Evolutionary conservation across 768 basidiomycete species (phyloP).

Genomic region (Xerocomus brunneocitrinus): DNA sequence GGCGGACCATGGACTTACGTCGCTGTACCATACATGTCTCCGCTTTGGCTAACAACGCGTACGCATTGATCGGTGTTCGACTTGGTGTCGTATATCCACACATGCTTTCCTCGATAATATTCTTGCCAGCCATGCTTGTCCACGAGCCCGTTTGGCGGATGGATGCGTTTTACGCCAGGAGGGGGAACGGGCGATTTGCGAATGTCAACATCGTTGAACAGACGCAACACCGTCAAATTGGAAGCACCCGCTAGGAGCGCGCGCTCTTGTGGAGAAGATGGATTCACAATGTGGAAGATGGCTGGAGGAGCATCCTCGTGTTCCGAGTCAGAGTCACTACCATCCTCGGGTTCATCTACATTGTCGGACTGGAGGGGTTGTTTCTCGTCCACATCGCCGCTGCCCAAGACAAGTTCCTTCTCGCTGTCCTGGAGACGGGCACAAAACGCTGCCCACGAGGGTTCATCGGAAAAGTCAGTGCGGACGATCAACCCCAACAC

Average conservation of each 20-base stretch:
- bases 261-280: constrained; percentile 39
- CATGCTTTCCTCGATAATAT: constrained; percentile 57
- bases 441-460: constrained; percentile 58
- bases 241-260: constrained; percentile 46
- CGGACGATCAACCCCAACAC: constrained; percentile 65
- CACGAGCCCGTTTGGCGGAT: constrained; percentile 53
- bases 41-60: constrained; percentile 56
- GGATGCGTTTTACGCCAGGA: constrained; percentile 40
- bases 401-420: constrained; percentile 42
- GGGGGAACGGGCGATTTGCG: constrained; percentile 48
- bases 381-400: constrained; percentile 24
- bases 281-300: constrained; percentile 52
- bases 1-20: constrained; percentile 47
- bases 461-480: constrained; percentile 66
- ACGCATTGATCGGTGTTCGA: constrained; percentile 66
- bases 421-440: constrained; percentile 50
- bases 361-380: constrained; percentile 18
- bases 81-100: constrained; percentile 72
- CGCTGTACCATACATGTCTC: constrained; percentile 71
- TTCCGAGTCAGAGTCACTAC: constrained; percentile 22
- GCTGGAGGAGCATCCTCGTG: constrained; percentile 35
- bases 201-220: constrained; percentile 69
- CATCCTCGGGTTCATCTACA: constrained; percentile 12
- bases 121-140: constrained; percentile 69
- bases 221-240: constrained; percentile 60